Conservation (phyloP, 257 asterid genomes). For the Coffea canephora region DNA sequence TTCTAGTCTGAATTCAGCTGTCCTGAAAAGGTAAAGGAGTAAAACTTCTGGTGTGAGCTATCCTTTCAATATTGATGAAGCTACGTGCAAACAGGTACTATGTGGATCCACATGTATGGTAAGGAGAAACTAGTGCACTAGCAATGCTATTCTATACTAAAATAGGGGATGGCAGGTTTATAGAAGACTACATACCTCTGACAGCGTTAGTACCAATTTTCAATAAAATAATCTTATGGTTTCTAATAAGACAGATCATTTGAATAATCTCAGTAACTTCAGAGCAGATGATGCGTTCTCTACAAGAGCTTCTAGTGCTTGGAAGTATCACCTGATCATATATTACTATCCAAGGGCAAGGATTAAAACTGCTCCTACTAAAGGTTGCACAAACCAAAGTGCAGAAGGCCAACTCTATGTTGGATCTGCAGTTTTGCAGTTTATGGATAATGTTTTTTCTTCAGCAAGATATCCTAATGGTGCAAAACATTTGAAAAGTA, state of each 20-base stretch:
- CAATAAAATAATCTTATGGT: too few species aligned
- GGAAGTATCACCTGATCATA: not conserved
- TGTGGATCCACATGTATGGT: not conserved
- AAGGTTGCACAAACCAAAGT: not conserved
- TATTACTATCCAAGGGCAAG: not conserved
- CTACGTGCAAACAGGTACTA: not conserved
- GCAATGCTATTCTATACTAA: not conserved
- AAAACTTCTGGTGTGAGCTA: not conserved
- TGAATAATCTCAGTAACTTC: not conserved
- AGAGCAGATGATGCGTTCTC: not conserved
- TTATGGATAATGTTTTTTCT: not conserved
- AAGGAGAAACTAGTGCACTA: not conserved
- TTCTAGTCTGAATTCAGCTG: not conserved
- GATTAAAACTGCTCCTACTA: not conserved
- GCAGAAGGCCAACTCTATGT: not conserved
- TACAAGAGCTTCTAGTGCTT: not conserved
- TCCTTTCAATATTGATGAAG: not conserved
- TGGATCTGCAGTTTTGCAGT: not conserved
- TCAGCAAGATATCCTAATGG: not conserved
- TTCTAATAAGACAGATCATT: too few species aligned
- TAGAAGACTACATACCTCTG: not conserved
- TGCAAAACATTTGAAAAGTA: not conserved
- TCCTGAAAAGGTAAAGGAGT: not conserved
- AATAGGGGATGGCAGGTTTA: not conserved
- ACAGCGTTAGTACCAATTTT: not conserved